A percentile compares a stretch with the other conserved stretches of the same genome.
Evolutionary conservation across 2,329 filamentous ascomycete species (phyloP).

Genomic region (Ceratocystis huliohia): DNA sequence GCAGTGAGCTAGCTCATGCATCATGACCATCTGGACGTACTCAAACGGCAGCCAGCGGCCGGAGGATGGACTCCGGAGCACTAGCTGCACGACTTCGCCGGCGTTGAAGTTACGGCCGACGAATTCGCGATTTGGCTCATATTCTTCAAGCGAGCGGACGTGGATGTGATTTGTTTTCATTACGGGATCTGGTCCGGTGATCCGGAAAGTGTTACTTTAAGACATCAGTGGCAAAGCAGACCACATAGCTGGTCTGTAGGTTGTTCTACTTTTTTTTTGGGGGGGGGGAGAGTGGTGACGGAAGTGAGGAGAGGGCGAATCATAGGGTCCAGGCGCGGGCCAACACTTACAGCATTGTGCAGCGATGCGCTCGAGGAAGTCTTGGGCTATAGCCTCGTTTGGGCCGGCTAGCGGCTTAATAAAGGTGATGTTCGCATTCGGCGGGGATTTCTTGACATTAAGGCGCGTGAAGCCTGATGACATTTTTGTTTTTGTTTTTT

Average conservation of each 20-base stretch:
- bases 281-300: background rate
- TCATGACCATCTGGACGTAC: slow-evolving; percentile 90
- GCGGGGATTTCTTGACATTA: slow-evolving; percentile 60
- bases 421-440: slow-evolving; percentile 69
- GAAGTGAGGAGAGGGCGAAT: background rate
- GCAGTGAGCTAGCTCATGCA: slow-evolving; percentile 81
- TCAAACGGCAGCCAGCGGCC: slow-evolving; percentile 66
- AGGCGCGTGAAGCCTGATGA: slow-evolving; percentile 66
- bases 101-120: slow-evolving; percentile 83
- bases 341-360: slow-evolving; percentile 55
- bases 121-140: slow-evolving; percentile 68
- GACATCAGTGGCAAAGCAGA: background rate
- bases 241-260: background rate
- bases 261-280: background rate
- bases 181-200: slow-evolving; percentile 41
- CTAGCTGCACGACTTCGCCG: slow-evolving; percentile 75
- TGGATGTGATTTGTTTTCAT: slow-evolving; percentile 54
- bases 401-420: slow-evolving; percentile 64
- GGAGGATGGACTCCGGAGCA: slow-evolving; percentile 53
- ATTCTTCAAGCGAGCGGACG: slow-evolving; percentile 61
- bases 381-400: slow-evolving; percentile 49
- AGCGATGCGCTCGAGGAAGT: slow-evolving; percentile 63
- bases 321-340: background rate
- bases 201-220: background rate
- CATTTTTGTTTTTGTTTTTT: slow-evolving; percentile 37